A percentile compares a stretch with the other conserved stretches of the same genome.
Evolutionary conservation across 2,329 filamentous ascomycete species (phyloP).

Genomic region (Alternaria brassicae): DNA sequence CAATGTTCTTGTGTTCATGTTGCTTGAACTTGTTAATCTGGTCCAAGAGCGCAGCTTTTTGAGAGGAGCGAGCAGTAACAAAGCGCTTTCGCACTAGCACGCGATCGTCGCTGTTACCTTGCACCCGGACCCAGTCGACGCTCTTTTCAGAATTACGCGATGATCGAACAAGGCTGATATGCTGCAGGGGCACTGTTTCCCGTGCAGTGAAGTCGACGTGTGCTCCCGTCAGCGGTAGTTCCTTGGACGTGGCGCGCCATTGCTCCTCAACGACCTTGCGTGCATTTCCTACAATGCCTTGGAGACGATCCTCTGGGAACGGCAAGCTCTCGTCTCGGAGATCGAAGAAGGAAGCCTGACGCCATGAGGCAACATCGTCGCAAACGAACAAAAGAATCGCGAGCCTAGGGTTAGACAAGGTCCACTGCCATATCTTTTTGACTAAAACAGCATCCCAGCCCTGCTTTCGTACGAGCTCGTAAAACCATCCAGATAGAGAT

Average conservation of each 20-base stretch:
- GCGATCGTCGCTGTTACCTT: conserved; percentile 44
- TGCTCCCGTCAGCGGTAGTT: conserved; percentile 46
- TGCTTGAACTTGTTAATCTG: conserved; percentile 49
- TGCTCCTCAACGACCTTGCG: conserved; percentile 50
- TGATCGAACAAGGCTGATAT: conserved; percentile 39
- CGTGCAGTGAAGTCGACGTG: conserved; percentile 49
- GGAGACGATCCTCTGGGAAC: conserved; percentile 47
- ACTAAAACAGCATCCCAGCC: conserved; percentile 45
- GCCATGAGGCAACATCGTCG: conserved; percentile 50
- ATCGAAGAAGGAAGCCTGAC: conserved; percentile 48
- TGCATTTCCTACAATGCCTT: conserved; percentile 49
- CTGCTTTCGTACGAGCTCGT: conserved; percentile 46
- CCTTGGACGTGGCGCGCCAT: conserved; percentile 51
- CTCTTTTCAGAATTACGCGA: conserved; percentile 46
- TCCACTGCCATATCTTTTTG: conserved; percentile 52
- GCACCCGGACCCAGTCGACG: conserved; percentile 46
- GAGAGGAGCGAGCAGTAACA: conserved; percentile 43
- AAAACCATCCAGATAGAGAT: conserved; percentile 48
- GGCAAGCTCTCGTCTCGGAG: conserved; percentile 49
- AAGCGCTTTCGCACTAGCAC: conserved; percentile 49
- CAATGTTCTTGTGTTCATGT: conserved; percentile 51
- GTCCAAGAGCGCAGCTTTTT: conserved; percentile 46
- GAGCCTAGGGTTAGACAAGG: conserved; percentile 48
- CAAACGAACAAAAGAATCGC: conserved; percentile 50
- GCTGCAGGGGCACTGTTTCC: conserved; percentile 48